Evolutionary conservation across 257 asterid genomes (phyloP), one percentile per base, ranked within the genome.

Genomic region (Solanum lycopersicoides): DNA sequence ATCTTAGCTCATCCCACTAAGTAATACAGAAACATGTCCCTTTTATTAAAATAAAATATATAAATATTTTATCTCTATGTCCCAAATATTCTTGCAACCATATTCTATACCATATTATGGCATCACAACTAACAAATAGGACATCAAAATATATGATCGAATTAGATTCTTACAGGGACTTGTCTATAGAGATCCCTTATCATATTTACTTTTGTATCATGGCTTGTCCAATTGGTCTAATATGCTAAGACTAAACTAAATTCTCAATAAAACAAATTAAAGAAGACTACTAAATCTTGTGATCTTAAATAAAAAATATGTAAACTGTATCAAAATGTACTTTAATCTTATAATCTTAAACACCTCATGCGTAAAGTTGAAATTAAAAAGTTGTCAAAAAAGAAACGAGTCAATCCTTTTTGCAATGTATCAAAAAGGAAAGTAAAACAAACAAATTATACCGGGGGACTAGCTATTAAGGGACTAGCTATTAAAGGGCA

Each of bases 91-190:
- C 56, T 75, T 76, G 83, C 59, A 41, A 75, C 35, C 21, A 41
- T 75, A 75, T 75, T 39, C 34, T 41, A 25, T n/a, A n/a, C 60
- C 34, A 32, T 37, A 76, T 13, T 42, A 76, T 76, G 83, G 83
- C 37, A 76, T 76, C 83, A 76, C 83, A 42, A n/a, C 60, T 42
- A 25, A 73, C 79, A 72, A 72, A 72, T 72, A 72, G 79, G 45
- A 71, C n/a, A 8, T 7, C 79, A 16, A 35, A 73, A 73, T 45
- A 73, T 18, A 35, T 5, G 47, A 35, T 35, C 47, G 28, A 73
- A 35, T 35, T 35, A 73, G 47, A 35, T 35, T 45, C 80, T 73
- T 35, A 35, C 47, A 73, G 25, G 45, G 15, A 71, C 77, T 16
- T 72, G 79, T 72, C 79, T 4, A 72, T 1, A 34, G 28, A 20